phyloP scores from a whole-genome alignment of 2,329 filamentous ascomycete species.

The Graphium sp. region DNA sequence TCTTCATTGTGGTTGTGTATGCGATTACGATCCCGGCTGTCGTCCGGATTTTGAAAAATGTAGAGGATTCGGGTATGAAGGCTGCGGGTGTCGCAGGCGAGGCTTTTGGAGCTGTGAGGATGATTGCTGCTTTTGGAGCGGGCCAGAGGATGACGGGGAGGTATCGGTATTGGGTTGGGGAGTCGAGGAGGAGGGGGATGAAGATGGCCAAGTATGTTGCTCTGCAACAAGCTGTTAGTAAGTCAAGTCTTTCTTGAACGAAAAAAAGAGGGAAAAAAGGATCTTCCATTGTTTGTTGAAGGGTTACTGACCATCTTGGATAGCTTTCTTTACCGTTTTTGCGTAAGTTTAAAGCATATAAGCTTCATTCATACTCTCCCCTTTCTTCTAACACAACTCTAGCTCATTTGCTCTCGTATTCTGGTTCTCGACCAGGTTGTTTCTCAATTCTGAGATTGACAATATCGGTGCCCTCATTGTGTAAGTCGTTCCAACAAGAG shows the following conservation, averaged over 20 bases:
- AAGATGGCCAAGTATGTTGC: constrained; percentile 9
- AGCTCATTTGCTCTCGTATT: constrained; percentile 9
- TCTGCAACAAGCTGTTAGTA: constrained; percentile 11
- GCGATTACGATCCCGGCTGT: constrained; percentile 15
- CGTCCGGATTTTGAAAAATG: constrained; percentile 13
- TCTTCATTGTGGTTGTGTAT: constrained; percentile 19
- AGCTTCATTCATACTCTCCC: background rate
- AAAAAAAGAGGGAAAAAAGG: too few relatives aligned
- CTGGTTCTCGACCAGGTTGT: constrained; percentile 9
- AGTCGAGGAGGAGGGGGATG: constrained; percentile 15
- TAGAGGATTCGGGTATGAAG: constrained; percentile 18
- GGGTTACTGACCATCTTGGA: background rate
- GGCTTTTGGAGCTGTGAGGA: constrained; percentile 20
- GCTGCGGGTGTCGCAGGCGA: constrained; percentile 21
- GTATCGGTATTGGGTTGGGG: constrained; percentile 17
- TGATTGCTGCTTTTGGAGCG: constrained; percentile 23
- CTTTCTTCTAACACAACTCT: background rate
- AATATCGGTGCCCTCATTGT: constrained; percentile 9
- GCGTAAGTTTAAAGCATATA: constrained; percentile 1
- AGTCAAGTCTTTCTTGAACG: constrained; percentile 5
- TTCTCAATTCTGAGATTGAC: constrained; percentile 7
- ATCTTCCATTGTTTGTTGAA: background rate
- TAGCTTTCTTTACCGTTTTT: constrained; percentile 3
- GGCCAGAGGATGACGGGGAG: constrained; percentile 16
- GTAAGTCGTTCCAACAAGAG: constrained; percentile 5